Base-by-base conservation (phyloP, 352 stramenopile species). In the Globisporangium nunn region DNA sequence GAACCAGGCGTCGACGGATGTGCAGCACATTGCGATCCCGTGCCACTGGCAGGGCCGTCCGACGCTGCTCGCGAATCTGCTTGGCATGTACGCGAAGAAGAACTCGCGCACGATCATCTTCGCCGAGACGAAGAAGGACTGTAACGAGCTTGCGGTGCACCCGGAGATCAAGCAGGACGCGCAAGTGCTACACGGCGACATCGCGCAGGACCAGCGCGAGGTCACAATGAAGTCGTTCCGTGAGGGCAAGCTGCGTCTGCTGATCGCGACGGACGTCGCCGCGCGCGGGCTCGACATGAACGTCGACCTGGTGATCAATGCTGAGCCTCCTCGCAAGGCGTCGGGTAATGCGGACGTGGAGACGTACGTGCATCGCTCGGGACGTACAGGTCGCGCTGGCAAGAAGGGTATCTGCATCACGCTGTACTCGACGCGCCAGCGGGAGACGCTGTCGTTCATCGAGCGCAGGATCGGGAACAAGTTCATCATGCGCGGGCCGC, bases 311-410 rank as follows among this genome's bases (percentile, higher is more conserved):
- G 95, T 99, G 17, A 95, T 99, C 63, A 97, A 98, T 66, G 97
- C 87, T 65, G 94, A 98, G 71, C 81, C 97, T 4, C 80, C 71
- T 56, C 81, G 72, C 56, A 92, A 87, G 78, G 71, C 72, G 51
- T 85, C 78, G 18, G 88, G 89, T 33, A 84, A 85, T 56, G 82
- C 85, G 1, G 95, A 99, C 68, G 87, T 95, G 4, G 96, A 99
- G 66, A 98, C 96, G 5, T 99, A 99, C 76, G 94, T 99, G 43
- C 97, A 99, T 71, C 86, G 97, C 48, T 98, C 91, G n/a, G 97
- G 97, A 35, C 88, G 97, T 56, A 98, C 97, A 2, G 97, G 97
- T 46, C 89, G 97, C 61, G 92, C 98, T 28, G 96, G 97, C 31
- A 88, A 91, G 58, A 97, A 97, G 64, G 97, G 97, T 49, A 88